phyloP scores from a whole-genome alignment of 345 rosid genomes.

The Syzygium aqueum region DNA sequence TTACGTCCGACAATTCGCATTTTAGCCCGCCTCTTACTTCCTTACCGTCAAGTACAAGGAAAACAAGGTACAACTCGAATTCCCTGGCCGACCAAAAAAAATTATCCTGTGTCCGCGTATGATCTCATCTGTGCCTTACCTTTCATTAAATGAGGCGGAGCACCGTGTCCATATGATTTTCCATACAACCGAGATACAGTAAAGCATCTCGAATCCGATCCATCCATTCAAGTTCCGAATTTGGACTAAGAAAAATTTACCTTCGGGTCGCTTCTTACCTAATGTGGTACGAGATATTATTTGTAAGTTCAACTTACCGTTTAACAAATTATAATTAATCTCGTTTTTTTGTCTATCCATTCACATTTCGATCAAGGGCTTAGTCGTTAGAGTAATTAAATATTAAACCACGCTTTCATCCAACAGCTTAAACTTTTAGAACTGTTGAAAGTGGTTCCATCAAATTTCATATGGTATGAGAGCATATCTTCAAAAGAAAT shows the following conservation, averaged over 20 bases:
- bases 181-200: too few species aligned
- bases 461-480: too few species aligned
- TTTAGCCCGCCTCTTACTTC: neutral
- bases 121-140: neutral
- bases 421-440: too few species aligned
- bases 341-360: neutral
- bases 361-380: neutral
- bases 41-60: neutral
- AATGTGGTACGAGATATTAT: neutral
- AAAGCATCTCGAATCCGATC: neutral
- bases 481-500: too few species aligned
- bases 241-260: neutral
- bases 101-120: neutral
- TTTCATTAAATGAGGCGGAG: neutral
- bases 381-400: too few species aligned
- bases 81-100: too few species aligned
- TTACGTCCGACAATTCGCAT: neutral
- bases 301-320: neutral
- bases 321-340: neutral
- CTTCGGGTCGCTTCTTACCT: neutral
- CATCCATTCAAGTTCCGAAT: neutral
- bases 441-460: too few species aligned
- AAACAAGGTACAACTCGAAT: neutral
- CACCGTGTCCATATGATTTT: neutral
- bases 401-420: too few species aligned